phyloP scores from a whole-genome alignment of 1,139 yeast species.

The Suhomyces maxii region DNA sequence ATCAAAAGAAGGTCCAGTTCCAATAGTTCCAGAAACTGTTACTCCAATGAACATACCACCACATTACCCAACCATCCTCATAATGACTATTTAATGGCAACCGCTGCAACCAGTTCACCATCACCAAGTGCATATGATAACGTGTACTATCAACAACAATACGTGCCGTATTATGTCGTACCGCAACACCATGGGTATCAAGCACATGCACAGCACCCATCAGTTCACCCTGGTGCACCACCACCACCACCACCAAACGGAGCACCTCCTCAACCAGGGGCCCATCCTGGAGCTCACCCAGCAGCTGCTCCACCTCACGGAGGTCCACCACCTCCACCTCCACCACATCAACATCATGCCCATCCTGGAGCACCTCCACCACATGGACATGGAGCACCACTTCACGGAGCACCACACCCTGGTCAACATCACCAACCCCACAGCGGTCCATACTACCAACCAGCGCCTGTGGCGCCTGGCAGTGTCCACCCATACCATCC shows the following conservation, averaged over 20 bases:
- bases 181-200: slow-evolving; percentile 2
- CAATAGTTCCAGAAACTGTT: slow-evolving; percentile 17
- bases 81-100: slow-evolving; percentile 9
- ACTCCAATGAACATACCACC: slow-evolving; percentile 10
- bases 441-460: background rate
- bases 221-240: slow-evolving; percentile 1
- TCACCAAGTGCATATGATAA: slow-evolving; percentile 7
- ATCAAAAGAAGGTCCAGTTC: slow-evolving; percentile 65
- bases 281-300: background rate
- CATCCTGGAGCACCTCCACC: slow-evolving; percentile 2
- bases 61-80: slow-evolving; percentile 9
- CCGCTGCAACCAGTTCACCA: slow-evolving; percentile 7
- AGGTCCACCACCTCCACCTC: background rate
- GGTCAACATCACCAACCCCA: background rate
- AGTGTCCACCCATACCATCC: background rate
- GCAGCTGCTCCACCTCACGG: slow-evolving; percentile 1
- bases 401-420: background rate
- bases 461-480: background rate
- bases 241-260: slow-evolving; percentile 1
- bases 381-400: background rate
- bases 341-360: slow-evolving; percentile 1
- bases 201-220: slow-evolving; percentile 2
- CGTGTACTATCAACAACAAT: slow-evolving; percentile 10
- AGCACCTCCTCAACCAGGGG: background rate
- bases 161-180: slow-evolving; percentile 11